These are phyloP conservation scores for Apophysomyces elegans DNA, from an alignment of 371 early-diverging fungal genomes.

Conservation along the genomic window DNA sequence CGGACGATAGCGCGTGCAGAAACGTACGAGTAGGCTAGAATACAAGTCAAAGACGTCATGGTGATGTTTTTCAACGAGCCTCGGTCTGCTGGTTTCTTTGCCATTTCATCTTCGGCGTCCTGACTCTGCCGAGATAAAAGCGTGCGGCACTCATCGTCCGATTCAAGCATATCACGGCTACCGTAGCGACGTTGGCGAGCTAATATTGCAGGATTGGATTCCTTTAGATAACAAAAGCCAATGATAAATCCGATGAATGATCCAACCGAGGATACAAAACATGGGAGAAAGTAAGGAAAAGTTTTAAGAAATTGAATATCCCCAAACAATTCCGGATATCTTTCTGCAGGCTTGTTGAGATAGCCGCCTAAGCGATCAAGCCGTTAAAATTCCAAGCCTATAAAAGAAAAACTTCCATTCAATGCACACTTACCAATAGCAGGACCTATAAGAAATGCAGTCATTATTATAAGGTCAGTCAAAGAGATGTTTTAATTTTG, in stretches of 20 bases:
- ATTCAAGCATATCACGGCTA: constrained; percentile 8
- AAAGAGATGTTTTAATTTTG: background rate
- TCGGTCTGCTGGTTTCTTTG: background rate
- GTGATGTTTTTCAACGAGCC: background rate
- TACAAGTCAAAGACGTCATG: constrained; percentile 31
- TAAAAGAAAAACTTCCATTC: background rate
- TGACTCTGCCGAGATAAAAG: background rate
- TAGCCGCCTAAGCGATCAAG: constrained; percentile 72
- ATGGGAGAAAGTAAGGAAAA: constrained; percentile 87
- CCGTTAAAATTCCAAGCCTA: too few relatives aligned
- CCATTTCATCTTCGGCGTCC: background rate
- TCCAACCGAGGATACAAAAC: constrained; percentile 66
- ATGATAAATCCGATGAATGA: constrained; percentile 65
- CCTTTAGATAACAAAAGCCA: constrained; percentile 72
- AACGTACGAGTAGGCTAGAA: constrained; percentile 41
- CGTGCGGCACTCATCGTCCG: constrained; percentile 5
- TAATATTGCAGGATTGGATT: constrained; percentile 54
- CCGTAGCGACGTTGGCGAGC: constrained; percentile 13
- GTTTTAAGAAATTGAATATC: constrained; percentile 55
- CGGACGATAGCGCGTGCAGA: too few relatives aligned
- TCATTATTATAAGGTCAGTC: background rate
- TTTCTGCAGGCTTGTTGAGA: constrained; percentile 70
- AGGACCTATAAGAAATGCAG: background rate
- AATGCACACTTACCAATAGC: background rate
- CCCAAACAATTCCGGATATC: constrained; percentile 73